Base-by-base conservation (phyloP, 2,329 filamentous ascomycete species). In the Leptographium galeiforme region DNA sequence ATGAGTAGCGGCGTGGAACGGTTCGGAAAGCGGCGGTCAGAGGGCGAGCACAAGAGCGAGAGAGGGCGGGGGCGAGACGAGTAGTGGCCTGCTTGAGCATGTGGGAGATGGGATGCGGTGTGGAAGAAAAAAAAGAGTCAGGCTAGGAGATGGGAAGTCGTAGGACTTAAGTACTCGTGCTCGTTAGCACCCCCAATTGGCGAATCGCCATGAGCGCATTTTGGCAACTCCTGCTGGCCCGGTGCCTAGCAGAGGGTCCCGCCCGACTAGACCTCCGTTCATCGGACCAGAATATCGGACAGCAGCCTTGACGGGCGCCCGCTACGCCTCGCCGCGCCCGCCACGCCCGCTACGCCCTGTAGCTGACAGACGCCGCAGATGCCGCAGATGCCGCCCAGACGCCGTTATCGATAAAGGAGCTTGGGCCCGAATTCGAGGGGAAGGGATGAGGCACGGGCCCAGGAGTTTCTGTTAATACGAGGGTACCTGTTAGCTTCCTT, bases 1-100 rank as follows among this genome's bases (percentile, higher is more conserved):
- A 68, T 68, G 56, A 48, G 38, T 41, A 8, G 13, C 25, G 43
- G 30, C 13, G 45, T 6, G 45, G 40, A 18, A 6, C 16, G 39
- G 45, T 14, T 18, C 34, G 11, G 19, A n/a, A 7, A 32, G 45
- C 7, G 47, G 38, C 12, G 36, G 19, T 43, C 36, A 18, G 34
- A 25, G 38, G 48, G 18, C 46, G 46, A 13, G 39, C 36, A 11
- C 19, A 34, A 14, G 52, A 18, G 49, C 52, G 55, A 48, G 53
- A 45, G 48, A 47, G 45, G 33, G 36, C 10, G 6, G 55, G 51
- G 13, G 25, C 38, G 34, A 55, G 48, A 16, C 55, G 55, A 19
- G 48, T 3, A 6, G 36, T 40, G n/a, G 51, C 44, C 34, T 48
- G 55, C 41, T 50, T 55, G 43, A 52, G 43, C 55, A 57, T 57